Conservation (phyloP, 1,139 yeast genomes). For the Neolecta irregularis region DNA sequence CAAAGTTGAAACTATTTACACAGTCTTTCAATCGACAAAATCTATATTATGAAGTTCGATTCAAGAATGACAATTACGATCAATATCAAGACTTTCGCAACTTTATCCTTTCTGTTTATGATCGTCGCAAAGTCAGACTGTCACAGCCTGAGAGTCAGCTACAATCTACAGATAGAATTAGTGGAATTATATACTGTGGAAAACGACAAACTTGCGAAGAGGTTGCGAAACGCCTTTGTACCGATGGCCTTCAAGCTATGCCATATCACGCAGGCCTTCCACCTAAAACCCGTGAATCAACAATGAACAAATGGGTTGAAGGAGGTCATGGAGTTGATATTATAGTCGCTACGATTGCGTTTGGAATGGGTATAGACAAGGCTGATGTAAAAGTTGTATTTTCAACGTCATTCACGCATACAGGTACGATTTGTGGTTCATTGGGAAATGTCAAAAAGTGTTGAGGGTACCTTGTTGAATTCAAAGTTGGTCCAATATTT, state of each 20-base stretch:
- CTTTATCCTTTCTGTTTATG: conserved; percentile 36
- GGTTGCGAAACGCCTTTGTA: conserved; percentile 43
- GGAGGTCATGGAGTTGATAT: conserved; percentile 20
- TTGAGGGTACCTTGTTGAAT: conserved; percentile 48
- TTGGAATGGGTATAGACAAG: conserved; percentile 94
- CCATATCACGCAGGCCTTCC: conserved; percentile 78
- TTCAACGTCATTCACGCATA: not conserved
- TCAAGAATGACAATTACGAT: conserved; percentile 25
- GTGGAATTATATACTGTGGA: conserved; percentile 81
- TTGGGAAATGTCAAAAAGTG: conserved; percentile 63
- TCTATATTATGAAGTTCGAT: conserved; percentile 54
- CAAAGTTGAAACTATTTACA: conserved; percentile 14
- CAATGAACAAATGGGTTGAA: conserved; percentile 53
- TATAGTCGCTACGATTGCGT: conserved; percentile 66
- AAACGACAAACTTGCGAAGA: conserved; percentile 70
- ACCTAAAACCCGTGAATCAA: conserved; percentile 43
- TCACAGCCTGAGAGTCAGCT: conserved; percentile 5
- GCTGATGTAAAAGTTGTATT: conserved; percentile 46
- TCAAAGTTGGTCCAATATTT: not conserved
- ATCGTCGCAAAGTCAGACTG: conserved; percentile 11
- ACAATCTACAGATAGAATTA: conserved; percentile 16
- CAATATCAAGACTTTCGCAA: conserved; percentile 38
- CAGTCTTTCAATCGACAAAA: conserved; percentile 55
- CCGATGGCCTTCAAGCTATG: conserved; percentile 45
- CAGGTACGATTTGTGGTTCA: conserved; percentile 56